Evolutionary conservation across 2,329 filamentous ascomycete species (phyloP).

Genomic region (Macroventuria anomochaeta): DNA sequence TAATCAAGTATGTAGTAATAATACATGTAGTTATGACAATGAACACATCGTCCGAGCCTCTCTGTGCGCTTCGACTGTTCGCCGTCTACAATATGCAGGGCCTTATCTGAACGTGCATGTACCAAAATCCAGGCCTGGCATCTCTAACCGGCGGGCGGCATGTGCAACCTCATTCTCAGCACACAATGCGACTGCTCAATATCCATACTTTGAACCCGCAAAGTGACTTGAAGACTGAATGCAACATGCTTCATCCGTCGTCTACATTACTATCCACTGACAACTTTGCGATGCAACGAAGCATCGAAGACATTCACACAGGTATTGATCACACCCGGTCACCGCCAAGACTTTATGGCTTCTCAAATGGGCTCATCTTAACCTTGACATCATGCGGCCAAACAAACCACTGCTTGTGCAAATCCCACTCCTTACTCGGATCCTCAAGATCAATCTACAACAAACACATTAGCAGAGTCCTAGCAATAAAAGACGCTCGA

Average conservation of each 20-base stretch:
- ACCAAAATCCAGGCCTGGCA: not conserved
- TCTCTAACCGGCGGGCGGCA: no score
- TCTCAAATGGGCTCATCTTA: slow-evolving; percentile 27
- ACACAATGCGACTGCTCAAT: no score
- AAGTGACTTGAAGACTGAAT: no score
- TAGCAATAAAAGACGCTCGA: not conserved
- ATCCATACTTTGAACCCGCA: no score
- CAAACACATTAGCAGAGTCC: not conserved
- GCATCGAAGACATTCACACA: no score
- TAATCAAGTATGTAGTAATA: not conserved
- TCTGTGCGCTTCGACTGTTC: no score
- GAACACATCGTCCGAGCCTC: no score
- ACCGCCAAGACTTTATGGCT: not conserved
- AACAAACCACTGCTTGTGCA: slow-evolving; percentile 53
- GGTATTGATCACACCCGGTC: not conserved
- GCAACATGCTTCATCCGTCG: no score
- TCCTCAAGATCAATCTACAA: slow-evolving; percentile 47
- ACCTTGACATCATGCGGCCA: slow-evolving; percentile 45
- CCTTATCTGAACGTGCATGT: not conserved
- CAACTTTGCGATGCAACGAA: no score
- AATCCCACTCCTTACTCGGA: slow-evolving; percentile 46
- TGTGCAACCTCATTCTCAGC: no score
- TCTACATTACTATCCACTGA: no score
- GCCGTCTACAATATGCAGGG: not conserved
- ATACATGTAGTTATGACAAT: slow-evolving; percentile 3